These are phyloP conservation scores for Thamnidium elegans DNA, from an alignment of 192 early-diverging fungal genomes.

Conservation along the genomic window DNA sequence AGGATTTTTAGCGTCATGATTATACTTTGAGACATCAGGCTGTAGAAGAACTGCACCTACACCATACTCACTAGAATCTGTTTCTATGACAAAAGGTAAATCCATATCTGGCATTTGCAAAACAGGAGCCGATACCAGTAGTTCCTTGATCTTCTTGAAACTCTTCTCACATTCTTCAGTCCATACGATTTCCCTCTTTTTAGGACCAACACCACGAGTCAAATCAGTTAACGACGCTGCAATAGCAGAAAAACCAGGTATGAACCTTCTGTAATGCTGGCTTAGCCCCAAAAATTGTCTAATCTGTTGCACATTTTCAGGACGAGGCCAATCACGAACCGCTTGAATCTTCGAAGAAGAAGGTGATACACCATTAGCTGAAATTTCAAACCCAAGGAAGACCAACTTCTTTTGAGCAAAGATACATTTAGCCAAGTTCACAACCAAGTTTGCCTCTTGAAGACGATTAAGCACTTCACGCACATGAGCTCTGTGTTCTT, in stretches of 20 bases:
- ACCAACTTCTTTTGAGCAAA: not conserved
- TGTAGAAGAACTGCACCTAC: constrained; percentile 7
- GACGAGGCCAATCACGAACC: constrained; percentile 26
- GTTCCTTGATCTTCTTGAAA: not conserved
- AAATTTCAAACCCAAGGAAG: constrained; percentile 19
- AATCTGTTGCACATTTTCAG: constrained; percentile 9
- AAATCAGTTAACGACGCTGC: constrained; percentile 7
- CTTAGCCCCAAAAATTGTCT: constrained; percentile 25
- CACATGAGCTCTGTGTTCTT: constrained; percentile 26
- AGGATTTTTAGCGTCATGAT: not conserved
- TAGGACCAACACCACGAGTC: not conserved
- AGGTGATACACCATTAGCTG: not conserved
- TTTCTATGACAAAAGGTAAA: constrained; percentile 1
- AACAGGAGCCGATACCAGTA: not conserved
- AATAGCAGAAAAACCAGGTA: constrained; percentile 12
- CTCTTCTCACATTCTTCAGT: not conserved
- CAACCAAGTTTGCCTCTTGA: not conserved
- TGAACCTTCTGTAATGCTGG: constrained; percentile 28
- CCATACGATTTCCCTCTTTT: not conserved
- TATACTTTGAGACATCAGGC: not conserved
- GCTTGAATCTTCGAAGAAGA: constrained; percentile 20
- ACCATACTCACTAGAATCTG: constrained; percentile 8
- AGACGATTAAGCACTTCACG: constrained; percentile 11
- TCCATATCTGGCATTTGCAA: constrained; percentile 15
- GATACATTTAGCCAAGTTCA: not conserved